A percentile compares a stretch with the other conserved stretches of the same genome.
Evolutionary conservation across 23 red algal species (phyloP).

Genomic region (Gracilaria caudata): DNA sequence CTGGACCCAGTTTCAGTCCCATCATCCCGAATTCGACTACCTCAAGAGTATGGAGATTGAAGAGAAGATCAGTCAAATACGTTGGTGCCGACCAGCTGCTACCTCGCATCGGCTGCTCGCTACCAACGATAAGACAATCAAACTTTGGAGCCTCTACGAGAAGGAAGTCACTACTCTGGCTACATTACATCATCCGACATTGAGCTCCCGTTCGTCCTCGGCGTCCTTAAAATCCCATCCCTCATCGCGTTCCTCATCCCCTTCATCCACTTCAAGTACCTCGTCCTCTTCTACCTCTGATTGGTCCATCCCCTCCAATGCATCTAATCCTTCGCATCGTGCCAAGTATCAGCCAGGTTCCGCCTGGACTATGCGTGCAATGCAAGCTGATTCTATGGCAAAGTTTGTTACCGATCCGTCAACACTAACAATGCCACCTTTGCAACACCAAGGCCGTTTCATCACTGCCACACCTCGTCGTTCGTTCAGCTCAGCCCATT

Average conservation of each 20-base stretch:
- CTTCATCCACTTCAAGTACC: neutral
- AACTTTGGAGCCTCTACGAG: slow-evolving; percentile 91
- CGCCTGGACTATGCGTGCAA: slow-evolving; percentile 7
- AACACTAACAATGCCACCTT: slow-evolving; percentile 36
- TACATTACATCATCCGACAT: slow-evolving; percentile 20
- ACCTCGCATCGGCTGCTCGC: slow-evolving; percentile 79
- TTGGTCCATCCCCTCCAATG: neutral
- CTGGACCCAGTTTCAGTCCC: slow-evolving; percentile 98
- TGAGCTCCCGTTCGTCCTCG: neutral
- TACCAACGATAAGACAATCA: slow-evolving; percentile 99
- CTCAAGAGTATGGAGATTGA: slow-evolving; percentile 99
- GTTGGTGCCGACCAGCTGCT: slow-evolving; percentile 78
- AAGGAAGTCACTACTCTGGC: slow-evolving; percentile 51
- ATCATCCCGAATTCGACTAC: slow-evolving; percentile 98
- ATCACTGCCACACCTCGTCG: slow-evolving; percentile 76
- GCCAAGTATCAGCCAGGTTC: slow-evolving; percentile 7
- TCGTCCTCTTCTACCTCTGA: slow-evolving; percentile 16
- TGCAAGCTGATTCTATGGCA: slow-evolving; percentile 16
- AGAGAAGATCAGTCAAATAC: slow-evolving; percentile 98
- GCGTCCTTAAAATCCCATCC: neutral
- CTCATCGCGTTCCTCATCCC: slow-evolving; percentile 17
- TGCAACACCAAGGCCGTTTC: slow-evolving; percentile 55
- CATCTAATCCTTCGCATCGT: neutral
- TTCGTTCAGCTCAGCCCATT: slow-evolving; percentile 76
- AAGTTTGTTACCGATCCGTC: slow-evolving; percentile 5